A percentile compares a stretch with the other conserved stretches of the same genome.
phyloP scores from a whole-genome alignment of 169 alveolate genomes.

The Eimeria necatrix region DNA sequence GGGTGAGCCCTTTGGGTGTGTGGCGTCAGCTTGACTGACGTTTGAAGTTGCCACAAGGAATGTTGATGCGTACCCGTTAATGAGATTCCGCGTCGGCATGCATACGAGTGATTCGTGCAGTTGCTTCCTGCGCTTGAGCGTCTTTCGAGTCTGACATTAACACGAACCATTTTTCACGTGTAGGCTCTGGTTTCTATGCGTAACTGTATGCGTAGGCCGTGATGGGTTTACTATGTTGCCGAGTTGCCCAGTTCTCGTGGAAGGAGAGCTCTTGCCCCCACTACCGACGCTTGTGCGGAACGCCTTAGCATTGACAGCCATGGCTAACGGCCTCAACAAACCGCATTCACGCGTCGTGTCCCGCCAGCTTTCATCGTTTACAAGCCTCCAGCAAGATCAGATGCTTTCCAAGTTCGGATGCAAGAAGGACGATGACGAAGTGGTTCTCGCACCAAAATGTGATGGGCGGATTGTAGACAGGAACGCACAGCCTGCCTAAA shows the following conservation, averaged over 20 bases:
- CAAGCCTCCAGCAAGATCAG: conserved; percentile 75
- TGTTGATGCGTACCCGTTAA: not conserved
- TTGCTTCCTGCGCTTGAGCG: not conserved
- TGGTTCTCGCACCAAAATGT: conserved; percentile 79
- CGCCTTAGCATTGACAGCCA: conserved; percentile 84
- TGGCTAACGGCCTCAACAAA: conserved; percentile 86
- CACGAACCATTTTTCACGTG: not conserved
- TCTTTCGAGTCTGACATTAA: not conserved
- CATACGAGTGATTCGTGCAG: not conserved
- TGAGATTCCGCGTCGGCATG: not conserved
- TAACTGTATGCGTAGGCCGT: conserved; percentile 76
- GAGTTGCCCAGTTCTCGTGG: conserved; percentile 83
- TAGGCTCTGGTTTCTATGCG: not conserved
- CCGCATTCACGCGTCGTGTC: conserved; percentile 86
- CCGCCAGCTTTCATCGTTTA: conserved; percentile 81
- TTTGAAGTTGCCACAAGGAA: not conserved
- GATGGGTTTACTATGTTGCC: conserved; percentile 82
- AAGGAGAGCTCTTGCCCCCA: conserved; percentile 85
- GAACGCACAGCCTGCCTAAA: conserved; percentile 9
- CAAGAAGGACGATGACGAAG: conserved; percentile 41
- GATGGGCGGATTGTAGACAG: conserved; percentile 81
- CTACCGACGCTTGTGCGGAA: conserved; percentile 87
- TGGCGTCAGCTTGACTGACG: not conserved
- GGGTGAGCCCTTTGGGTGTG: conserved; percentile 43
- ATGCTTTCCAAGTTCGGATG: conserved; percentile 80